Conservation (phyloP, 2,329 filamentous ascomycete genomes). For the Pseudonectria foliicola region DNA sequence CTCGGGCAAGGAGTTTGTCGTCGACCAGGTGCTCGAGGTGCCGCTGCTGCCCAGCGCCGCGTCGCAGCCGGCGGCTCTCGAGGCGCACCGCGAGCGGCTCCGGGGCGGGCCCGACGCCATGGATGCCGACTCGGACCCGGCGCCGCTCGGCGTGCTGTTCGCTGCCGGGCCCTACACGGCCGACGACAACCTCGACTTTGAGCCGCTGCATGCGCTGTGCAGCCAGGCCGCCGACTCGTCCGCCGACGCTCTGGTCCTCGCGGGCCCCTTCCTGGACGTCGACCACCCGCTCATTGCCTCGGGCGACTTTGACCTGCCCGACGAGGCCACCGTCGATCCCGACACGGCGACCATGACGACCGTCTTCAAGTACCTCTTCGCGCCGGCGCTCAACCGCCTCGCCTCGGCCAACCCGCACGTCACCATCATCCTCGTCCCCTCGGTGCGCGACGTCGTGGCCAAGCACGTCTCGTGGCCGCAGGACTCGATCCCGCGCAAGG, state of each 20-base stretch:
- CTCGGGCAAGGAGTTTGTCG: slow-evolving; percentile 74
- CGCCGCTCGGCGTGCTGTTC: slow-evolving; percentile 69
- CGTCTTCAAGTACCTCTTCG: slow-evolving; percentile 75
- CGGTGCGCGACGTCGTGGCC: slow-evolving; percentile 71
- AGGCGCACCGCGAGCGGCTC: slow-evolving; percentile 62
- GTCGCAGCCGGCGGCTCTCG: slow-evolving; percentile 58
- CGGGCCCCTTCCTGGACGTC: slow-evolving; percentile 83
- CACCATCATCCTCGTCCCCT: slow-evolving; percentile 77
- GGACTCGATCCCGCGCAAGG: slow-evolving; percentile 56
- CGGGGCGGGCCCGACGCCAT: slow-evolving; percentile 56
- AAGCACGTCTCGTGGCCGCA: slow-evolving; percentile 82
- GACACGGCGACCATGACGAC: slow-evolving; percentile 75
- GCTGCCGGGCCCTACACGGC: slow-evolving; percentile 86
- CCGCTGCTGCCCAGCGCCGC: slow-evolving; percentile 71
- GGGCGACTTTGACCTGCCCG: slow-evolving; percentile 70
- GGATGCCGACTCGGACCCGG: slow-evolving; percentile 43
- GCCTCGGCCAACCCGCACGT: slow-evolving; percentile 63
- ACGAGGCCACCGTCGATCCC: slow-evolving; percentile 59
- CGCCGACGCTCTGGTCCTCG: slow-evolving; percentile 72
- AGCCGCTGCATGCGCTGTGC: slow-evolving; percentile 77
- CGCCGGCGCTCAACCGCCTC: slow-evolving; percentile 64
- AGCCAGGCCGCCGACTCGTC: slow-evolving; percentile 65
- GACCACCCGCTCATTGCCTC: slow-evolving; percentile 83
- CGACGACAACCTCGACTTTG: slow-evolving; percentile 86
- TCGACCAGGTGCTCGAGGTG: slow-evolving; percentile 66